Conservation (phyloP, 495 filamentous ascomycete genomes). For the Neurospora tetrasperma region DNA sequence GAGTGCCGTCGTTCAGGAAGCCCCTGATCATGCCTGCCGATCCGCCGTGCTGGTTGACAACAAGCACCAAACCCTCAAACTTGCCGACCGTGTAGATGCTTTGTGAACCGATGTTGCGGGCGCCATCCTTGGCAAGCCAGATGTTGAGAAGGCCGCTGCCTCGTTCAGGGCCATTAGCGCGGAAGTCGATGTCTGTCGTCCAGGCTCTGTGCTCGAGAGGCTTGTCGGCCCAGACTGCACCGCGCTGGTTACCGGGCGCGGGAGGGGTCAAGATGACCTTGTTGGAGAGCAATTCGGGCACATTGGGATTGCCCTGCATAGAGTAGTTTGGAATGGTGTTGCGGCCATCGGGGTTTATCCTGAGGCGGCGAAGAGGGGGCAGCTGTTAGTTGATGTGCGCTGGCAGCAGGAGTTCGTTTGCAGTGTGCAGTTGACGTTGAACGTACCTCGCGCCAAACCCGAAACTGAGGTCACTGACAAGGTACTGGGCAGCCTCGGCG, state of each 20-base stretch:
- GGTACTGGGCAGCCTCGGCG: constrained; percentile 47
- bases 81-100: constrained; percentile 73
- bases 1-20: constrained; percentile 86
- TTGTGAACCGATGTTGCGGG: constrained; percentile 49
- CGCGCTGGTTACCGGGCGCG: constrained; percentile 74
- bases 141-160: constrained; percentile 84
- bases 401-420: not conserved
- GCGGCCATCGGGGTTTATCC: constrained; percentile 33
- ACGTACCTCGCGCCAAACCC: constrained; percentile 57
- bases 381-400: not conserved
- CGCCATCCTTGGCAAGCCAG: constrained; percentile 76
- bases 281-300: constrained; percentile 73
- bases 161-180: constrained; percentile 75
- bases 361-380: constrained; percentile 6
- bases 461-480: constrained; percentile 61
- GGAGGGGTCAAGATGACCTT: constrained; percentile 87
- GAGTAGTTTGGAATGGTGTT: constrained; percentile 43
- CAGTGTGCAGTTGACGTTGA: not conserved
- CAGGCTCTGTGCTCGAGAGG: constrained; percentile 54
- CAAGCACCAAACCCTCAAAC: constrained; percentile 81
- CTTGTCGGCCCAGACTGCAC: constrained; percentile 69
- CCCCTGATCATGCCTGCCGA: constrained; percentile 71
- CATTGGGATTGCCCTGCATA: constrained; percentile 58
- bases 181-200: constrained; percentile 76
- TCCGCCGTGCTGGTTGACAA: constrained; percentile 82